Base-by-base conservation (phyloP, 2,329 filamentous ascomycete species). In the Penicillium sp. region DNA sequence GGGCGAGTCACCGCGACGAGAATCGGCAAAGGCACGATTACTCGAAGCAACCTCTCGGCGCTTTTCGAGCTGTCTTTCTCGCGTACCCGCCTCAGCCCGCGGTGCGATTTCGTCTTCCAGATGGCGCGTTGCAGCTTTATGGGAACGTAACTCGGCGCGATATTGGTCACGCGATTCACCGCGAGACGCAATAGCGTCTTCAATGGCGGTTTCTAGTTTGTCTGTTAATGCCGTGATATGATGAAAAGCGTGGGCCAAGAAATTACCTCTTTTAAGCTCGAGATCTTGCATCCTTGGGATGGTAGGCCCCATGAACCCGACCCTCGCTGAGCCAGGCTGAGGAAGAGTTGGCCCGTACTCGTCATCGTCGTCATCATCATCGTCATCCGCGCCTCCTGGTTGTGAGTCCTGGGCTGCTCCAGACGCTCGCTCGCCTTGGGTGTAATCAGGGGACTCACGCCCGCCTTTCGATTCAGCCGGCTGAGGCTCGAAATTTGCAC, bases 21-120 rank as follows among this genome's bases (percentile, higher is more conserved):
- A 85, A 77, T 74, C 69, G 8, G 77, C 78, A 67, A 96, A 96
- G 10, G 83, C 82, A 24, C 85, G 83, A 77, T 95, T 87, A 61
- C 87, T 85, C 6, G 88, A 86, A 29, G 88, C 88, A 5, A 83
- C 78, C 58, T 89, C 88, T 32, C 82, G 83, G 60, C 87, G 88
- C 81, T 97, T 97, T 77, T 99, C 93, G 1, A 97, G 80, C 66
- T 86, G 84, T 10, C 93, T 86, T 75, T 96, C 93, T 43, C 87
- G 86, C 1, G 89, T 89, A 0, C 92, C 92, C 0, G 92, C 78
- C 56, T 94, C 91, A 0, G 93, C 90, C 10, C 90, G 89, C 0
- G 93, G 92, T 0, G 81, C 84, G 0, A 97, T 76, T 60, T 97
- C 92, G 13, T 97, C 90, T 64, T 75, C 60, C 34, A 75, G 55